Base-by-base conservation (phyloP, 805 yeast species). In the Torulaspora microellipsoides region DNA sequence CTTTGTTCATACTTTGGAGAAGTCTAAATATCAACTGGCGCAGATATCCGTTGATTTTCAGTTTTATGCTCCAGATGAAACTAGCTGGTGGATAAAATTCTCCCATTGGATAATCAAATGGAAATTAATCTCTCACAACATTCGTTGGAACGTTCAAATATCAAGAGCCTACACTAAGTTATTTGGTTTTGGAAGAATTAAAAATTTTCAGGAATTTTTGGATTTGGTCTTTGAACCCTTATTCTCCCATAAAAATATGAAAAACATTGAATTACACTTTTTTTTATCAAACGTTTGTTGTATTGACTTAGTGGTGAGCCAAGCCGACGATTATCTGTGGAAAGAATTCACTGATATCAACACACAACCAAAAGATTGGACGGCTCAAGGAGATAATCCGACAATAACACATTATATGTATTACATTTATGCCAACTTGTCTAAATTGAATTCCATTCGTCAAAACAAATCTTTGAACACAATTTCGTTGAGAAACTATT, bases 371-470 rank as follows among this genome's bases (percentile, higher is more conserved):
- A 31, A 30, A 1, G 40, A 55, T 5, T 69, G 73, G 72, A 42
- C 41, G 4, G 56, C 59, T 0, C 39, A 49, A 20, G 58, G 60
- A 4, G 65, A 60, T 13, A 69, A 69, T 43, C 73, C 74, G 8
- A 69, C 72, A 1, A 58, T 67, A 27, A 58, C 69, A 12, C 67
- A 68, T 36, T 68, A 68, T 49, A 52, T 66, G 54, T 69, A 65
- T 42, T 67, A 68, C 43, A 49, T 67, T 9, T 65, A 54, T 37
- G 36, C 54, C 12, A 52, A 59, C 32, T 31, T 55, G 34, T 35
- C 57, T n/a, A 46, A 36, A 34, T 42, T 54, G 13, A 62, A 58
- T 30, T 15, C 23, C 15, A 20, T 46, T 15, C 46, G 64, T 25
- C 43, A 45, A 6, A 27, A 39, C 15, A 48, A 36, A 6, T 35